These are phyloP conservation scores for Melocanna baccifera DNA, from an alignment of 176 grass and related monocot genomes.

Conservation along the genomic window DNA sequence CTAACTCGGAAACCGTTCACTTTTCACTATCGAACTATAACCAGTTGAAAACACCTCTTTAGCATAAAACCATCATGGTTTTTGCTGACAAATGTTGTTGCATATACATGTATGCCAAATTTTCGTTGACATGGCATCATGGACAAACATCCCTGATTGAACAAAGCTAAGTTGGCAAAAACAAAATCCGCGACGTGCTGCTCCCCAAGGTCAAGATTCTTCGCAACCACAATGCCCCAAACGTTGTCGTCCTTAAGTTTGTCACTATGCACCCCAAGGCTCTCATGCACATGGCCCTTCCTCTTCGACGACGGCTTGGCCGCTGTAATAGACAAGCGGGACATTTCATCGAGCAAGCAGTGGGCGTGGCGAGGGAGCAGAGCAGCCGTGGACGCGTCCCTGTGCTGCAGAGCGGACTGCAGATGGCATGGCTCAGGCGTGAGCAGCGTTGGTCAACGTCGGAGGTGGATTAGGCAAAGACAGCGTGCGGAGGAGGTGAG, in stretches of 20 bases:
- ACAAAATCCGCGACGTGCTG: conserved; percentile 1
- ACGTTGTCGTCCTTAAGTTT: conserved; percentile 28
- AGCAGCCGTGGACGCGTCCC: background rate
- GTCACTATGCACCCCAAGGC: conserved; percentile 22
- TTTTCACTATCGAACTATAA: too few species aligned
- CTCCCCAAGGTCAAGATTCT: conserved; percentile 50
- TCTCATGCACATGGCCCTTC: background rate
- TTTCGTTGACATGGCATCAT: background rate
- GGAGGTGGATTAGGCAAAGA: too few species aligned
- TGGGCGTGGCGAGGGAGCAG: too few species aligned
- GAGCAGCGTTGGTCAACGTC: too few species aligned
- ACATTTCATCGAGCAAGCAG: too few species aligned
- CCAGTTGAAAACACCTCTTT: too few species aligned
- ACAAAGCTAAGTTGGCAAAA: too few species aligned
- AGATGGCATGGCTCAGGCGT: background rate
- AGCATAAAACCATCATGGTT: too few species aligned
- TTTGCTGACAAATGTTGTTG: too few species aligned
- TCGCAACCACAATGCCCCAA: conserved; percentile 23
- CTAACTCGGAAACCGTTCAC: too few species aligned
- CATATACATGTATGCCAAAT: background rate
- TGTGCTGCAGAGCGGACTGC: background rate
- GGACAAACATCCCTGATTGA: background rate
- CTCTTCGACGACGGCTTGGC: conserved; percentile 24
- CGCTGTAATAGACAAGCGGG: background rate
- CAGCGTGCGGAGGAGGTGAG: too few species aligned